These are phyloP conservation scores for Rhododendron ovatum DNA, from an alignment of 148 eudicot species.

Conservation along the genomic window DNA sequence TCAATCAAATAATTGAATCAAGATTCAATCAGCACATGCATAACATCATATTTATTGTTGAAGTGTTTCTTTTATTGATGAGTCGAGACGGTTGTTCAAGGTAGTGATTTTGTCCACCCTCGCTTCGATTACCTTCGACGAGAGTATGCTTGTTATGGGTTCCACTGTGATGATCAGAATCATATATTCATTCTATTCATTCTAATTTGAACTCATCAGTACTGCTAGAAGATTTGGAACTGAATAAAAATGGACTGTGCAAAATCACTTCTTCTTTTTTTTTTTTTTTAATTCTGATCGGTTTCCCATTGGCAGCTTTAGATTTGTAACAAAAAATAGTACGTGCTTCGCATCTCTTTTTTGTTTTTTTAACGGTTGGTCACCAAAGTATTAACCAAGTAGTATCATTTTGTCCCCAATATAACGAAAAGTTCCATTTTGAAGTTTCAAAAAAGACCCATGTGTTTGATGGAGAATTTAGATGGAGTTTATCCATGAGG, in stretches of 20 bases:
- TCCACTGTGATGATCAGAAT: neutral
- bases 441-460: neutral
- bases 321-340: too few relatives aligned
- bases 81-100: neutral
- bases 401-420: neutral
- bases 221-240: too few relatives aligned
- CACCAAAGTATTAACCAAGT: neutral
- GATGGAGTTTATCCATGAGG: neutral
- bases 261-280: too few relatives aligned
- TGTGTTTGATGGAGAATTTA: neutral
- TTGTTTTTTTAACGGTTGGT: neutral
- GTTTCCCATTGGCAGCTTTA: too few relatives aligned
- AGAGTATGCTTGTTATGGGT: too few relatives aligned
- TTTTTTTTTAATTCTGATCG: too few relatives aligned
- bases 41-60: neutral
- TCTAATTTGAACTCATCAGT: too few relatives aligned
- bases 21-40: neutral
- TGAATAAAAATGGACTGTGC: too few relatives aligned
- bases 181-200: neutral
- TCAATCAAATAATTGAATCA: neutral
- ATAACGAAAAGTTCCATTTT: neutral
- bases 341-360: neutral
- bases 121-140: neutral
- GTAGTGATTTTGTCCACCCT: neutral
- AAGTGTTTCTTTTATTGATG: neutral